Conservation (phyloP, 768 basidiomycete species). For the Lyophyllum decastes region DNA sequence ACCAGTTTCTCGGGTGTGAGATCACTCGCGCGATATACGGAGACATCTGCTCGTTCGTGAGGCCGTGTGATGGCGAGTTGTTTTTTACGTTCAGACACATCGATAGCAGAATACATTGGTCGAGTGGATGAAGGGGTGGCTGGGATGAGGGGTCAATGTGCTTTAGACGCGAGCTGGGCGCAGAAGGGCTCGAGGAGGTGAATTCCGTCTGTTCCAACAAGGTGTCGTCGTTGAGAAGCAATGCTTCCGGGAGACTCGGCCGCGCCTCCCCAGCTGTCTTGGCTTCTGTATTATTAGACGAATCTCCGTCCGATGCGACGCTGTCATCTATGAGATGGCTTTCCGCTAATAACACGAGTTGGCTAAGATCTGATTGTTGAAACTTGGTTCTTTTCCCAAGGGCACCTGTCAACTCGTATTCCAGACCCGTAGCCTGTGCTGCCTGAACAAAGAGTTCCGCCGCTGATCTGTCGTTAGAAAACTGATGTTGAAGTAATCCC, state of each 20-base stretch:
- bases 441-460: constrained; percentile 78
- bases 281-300: constrained; percentile 8
- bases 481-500: constrained; percentile 78
- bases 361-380: constrained; percentile 81
- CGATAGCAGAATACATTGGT: constrained; percentile 90
- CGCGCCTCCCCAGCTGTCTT: not conserved
- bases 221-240: constrained; percentile 93
- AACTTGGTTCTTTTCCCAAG: constrained; percentile 94
- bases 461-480: constrained; percentile 76
- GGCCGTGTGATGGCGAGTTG: constrained; percentile 85
- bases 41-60: constrained; percentile 90
- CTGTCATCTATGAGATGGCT: constrained; percentile 53
- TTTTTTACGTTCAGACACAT: constrained; percentile 91
- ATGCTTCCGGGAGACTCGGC: constrained; percentile 68
- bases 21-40: constrained; percentile 92
- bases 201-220: constrained; percentile 93
- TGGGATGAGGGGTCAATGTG: constrained; percentile 85
- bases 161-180: constrained; percentile 47
- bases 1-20: constrained; percentile 91
- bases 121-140: constrained; percentile 87
- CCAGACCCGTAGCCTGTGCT: constrained; percentile 72
- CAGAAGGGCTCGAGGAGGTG: constrained; percentile 66
- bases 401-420: constrained; percentile 91
- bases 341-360: constrained; percentile 93
- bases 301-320: constrained; percentile 10